Evolutionary conservation across 1,284 basidiomycete species (phyloP), one percentile per base, ranked within the genome.

Genomic region (Sporisorium reilianum): DNA sequence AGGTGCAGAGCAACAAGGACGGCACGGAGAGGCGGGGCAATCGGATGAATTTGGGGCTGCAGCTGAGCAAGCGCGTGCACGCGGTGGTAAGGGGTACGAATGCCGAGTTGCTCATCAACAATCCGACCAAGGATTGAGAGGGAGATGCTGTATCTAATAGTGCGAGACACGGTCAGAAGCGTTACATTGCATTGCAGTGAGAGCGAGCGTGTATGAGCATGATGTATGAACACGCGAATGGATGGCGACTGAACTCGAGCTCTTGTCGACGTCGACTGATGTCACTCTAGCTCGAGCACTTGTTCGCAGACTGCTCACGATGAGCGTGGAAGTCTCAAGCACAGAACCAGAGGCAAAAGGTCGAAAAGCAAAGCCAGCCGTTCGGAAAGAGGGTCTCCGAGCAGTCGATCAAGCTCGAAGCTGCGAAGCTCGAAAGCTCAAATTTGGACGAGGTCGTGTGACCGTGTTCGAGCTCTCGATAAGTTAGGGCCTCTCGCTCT

Each of bases 31-130:
- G 68, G 16, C 63, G 57, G 11, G 50, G 22, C 9, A 71, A 67
- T 20, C 23, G 73, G 16, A 48, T 40, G 25, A 66, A 51, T 34
- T 20, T 75, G 7, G 73, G 73, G 0, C 11, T 66, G 26, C 63
- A 67, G 34, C 41, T 75, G 45, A 71, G 67, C 40, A 75, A 75
- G 34, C 48, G 73, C 23, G 58, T 75, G 16, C 55, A 57, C n/a
- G 60, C 58, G 12, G 68, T 75, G 20, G 25, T 75, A 5, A 46
- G 58, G 11, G 64, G 64, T 5, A 45, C 16, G 14, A 62, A 64
- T 42, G 55, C 45, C 2, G 71, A 74, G 20, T n/a, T 65, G 50
- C 57, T 74, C 25, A 61, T 74, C 53, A 74, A 64, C 28, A 52
- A 64, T 34, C 65, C 64, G 10, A 68, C 57, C 36, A 64, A 55